Evolutionary conservation across 2,329 filamentous ascomycete genomes (phyloP).

Genomic region (Curvularia sp.): DNA sequence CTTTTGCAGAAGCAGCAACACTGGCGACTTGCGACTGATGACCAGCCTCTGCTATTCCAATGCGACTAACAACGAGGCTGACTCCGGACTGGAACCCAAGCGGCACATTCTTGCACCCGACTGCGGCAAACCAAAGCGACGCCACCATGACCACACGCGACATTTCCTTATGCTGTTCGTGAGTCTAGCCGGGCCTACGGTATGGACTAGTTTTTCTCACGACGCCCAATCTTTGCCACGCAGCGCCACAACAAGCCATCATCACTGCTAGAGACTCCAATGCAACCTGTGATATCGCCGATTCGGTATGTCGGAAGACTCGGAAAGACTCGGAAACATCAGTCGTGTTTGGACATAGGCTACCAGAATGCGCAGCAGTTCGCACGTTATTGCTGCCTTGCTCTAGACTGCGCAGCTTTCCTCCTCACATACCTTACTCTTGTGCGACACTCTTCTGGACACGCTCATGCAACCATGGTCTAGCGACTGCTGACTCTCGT

Average conservation of each 20-base stretch:
- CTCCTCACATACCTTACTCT: not conserved
- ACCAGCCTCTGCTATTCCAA: slow-evolving; percentile 18
- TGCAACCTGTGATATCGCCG: not conserved
- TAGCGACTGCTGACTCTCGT: not conserved
- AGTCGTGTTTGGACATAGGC: not conserved
- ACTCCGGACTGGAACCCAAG: slow-evolving; percentile 7
- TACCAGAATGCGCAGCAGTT: not conserved
- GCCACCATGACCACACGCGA: slow-evolving; percentile 4
- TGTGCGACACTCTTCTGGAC: not conserved
- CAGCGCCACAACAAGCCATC: not conserved
- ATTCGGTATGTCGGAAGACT: not conserved
- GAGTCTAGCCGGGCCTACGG: not conserved
- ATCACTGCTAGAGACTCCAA: not conserved
- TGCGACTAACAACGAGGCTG: slow-evolving; percentile 28
- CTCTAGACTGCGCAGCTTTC: not conserved
- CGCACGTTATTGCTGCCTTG: not conserved
- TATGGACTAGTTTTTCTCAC: not conserved
- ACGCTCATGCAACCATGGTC: not conserved
- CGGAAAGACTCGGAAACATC: not conserved
- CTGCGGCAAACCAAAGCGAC: slow-evolving; percentile 8
- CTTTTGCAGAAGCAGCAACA: slow-evolving; percentile 10
- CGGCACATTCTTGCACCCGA: slow-evolving; percentile 3
- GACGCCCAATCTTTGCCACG: not conserved
- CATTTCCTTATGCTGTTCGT: not conserved
- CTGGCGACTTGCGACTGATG: slow-evolving; percentile 16